Base-by-base conservation (phyloP, 2,329 filamentous ascomycete species). In the Fusarium brachygibbosum region DNA sequence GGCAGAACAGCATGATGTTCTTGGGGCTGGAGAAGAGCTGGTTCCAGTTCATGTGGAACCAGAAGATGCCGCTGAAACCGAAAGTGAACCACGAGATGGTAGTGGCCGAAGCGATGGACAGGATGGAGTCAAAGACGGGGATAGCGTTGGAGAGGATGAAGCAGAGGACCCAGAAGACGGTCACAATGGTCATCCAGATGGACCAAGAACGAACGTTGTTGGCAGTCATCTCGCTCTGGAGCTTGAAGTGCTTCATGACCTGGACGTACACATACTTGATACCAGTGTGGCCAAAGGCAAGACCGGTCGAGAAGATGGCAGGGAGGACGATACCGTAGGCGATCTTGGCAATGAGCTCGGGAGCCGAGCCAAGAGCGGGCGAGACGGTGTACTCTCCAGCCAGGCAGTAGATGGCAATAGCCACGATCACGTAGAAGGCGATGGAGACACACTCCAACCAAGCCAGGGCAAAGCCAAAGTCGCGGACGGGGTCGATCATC, bases 81-180 rank as follows among this genome's bases (percentile, higher is more conserved):
- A 79, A 79, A 29, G 78, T 79, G 66, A 78, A 79, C 78, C 78
- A 80, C 0, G 78, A 76, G 50, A 79, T 76, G 62, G 77, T 76
- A 29, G 77, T 78, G 16, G 79, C 78, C 6, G 76, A 78, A 25
- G 78, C 75, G 41, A 80, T 79, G 31, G 76, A 75, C 38, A 80
- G 58, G 69, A 80, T 80, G 12, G 77, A 79, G 70, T 79, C 76
- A 62, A 80, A 80, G 42, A 79, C 72, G 53, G 79, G 79, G 57
- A 80, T 77, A 32, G 78, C 77, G 64, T 77, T 79, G 69, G 78
- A 78, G 31, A 80, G 63, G 58, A 79, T 57, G 67, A 80, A 80
- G 50, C 74, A 75, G 28, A 77, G 56, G 17, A 73, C n/a, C 78
- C 78, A 80, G 73, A 79, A 79, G 44, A 74, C 4, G 46, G 74